Evolutionary conservation across 768 basidiomycete species (phyloP), one percentile per base, ranked within the genome.

Genomic region (Nevesoporus exiguus): DNA sequence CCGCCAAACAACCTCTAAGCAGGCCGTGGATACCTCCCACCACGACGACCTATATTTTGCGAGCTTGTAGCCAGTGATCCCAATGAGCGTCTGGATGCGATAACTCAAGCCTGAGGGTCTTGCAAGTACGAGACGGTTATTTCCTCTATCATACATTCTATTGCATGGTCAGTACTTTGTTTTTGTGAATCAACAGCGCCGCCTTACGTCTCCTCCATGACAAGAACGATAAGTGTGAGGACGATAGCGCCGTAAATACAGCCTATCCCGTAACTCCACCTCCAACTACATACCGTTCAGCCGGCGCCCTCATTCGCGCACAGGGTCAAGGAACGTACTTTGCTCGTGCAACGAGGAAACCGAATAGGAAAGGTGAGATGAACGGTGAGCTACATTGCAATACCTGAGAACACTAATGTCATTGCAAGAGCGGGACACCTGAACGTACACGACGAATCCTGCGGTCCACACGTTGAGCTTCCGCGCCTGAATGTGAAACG

Each of bases 261-360:
- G 0, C 73, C 81, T 56, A 80, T 76, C 19, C 77, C 78, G 54
- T 81, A 82, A n/a, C 77, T 69, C 79, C 80, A 80, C 30, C 77
- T 63, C 75, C 75, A 81, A 49, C 74, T 77, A 43, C 6, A 25
- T 5, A 25, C 1, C 17, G 0, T 45, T 64, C 15, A 66, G 31
- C 17, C 30, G 33, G 7, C 19, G n/a, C 17, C 5, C 25, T 15
- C 19, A 5, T 29, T 27, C 27, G 3, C 27, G 30, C 11, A 27
- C 13, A 24, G 2, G 14, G 31, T 24, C 7, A 19, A n/a, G 22
- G 15, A 29, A 49, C 69, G 7, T n/a, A 66, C 69, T 56, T 69
- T 52, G 46, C 54, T 14, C 67, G 55, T 29, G 62, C 64, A 47
- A 57, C 59, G 13, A 69, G 65, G 46, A 69, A 71, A 9, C 69